A percentile compares a stretch with the other conserved stretches of the same genome.
Evolutionary conservation across 805 yeast genomes (phyloP).

Genomic region (Cyberlindnera suaveolens): DNA sequence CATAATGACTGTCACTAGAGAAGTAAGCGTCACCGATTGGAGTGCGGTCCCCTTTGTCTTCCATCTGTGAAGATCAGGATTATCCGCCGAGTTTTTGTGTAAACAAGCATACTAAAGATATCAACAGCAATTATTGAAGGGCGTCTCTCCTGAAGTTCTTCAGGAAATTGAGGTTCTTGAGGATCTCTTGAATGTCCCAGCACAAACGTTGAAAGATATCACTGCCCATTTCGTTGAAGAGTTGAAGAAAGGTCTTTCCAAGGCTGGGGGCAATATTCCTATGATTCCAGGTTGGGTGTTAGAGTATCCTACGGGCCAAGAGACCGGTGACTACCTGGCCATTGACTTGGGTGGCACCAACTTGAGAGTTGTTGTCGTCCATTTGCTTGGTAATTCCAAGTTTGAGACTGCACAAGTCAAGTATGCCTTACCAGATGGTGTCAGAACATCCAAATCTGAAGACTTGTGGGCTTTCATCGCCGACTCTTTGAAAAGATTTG

Average conservation of each 20-base stretch:
- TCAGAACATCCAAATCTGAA: slow-evolving; percentile 75
- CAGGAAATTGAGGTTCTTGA: slow-evolving; percentile 55
- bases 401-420: slow-evolving; percentile 86
- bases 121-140: slow-evolving; percentile 24
- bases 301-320: slow-evolving; percentile 89
- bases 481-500: slow-evolving; percentile 64
- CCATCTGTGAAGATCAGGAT: neutral
- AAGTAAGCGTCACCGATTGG: slow-evolving; percentile 8
- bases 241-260: slow-evolving; percentile 72
- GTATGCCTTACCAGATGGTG: slow-evolving; percentile 66
- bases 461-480: slow-evolving; percentile 87
- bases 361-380: slow-evolving; percentile 85
- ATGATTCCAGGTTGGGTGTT: slow-evolving; percentile 98
- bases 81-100: neutral
- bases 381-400: slow-evolving; percentile 73
- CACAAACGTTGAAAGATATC: slow-evolving; percentile 55
- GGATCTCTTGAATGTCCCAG: slow-evolving; percentile 52
- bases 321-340: slow-evolving; percentile 84
- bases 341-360: slow-evolving; percentile 98
- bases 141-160: slow-evolving; percentile 57
- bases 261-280: slow-evolving; percentile 81
- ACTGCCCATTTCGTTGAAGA: slow-evolving; percentile 73
- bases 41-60: neutral
- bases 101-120: slow-evolving; percentile 1
- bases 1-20: slow-evolving; percentile 11